Evolutionary conservation across 371 early-diverging fungal genomes (phyloP).

Genomic region (Apophysomyces trapeziformis): DNA sequence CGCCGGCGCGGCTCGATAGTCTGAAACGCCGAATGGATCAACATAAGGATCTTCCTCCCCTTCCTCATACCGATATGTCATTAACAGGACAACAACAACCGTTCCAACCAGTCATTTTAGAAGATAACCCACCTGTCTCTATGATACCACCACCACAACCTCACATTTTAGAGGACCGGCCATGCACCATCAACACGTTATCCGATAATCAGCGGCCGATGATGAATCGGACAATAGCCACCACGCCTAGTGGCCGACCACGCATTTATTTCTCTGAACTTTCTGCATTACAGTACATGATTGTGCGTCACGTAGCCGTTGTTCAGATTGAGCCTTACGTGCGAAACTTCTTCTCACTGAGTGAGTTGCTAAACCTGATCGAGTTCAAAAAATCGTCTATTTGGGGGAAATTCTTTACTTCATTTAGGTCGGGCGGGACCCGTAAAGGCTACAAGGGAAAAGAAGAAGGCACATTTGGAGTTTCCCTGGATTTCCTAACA

Average conservation of each 20-base stretch:
- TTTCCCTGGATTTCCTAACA: slow-evolving; percentile 45
- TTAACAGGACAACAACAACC: neutral
- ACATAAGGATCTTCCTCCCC: slow-evolving; percentile 35
- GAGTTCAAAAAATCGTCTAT: slow-evolving; percentile 72
- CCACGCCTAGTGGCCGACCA: slow-evolving; percentile 21
- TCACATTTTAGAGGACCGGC: neutral
- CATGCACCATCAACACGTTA: neutral
- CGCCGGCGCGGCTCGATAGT: slow-evolving; percentile 41
- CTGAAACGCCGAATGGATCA: slow-evolving; percentile 30
- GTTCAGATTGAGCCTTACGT: slow-evolving; percentile 77
- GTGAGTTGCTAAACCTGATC: slow-evolving; percentile 73
- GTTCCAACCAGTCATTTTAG: neutral
- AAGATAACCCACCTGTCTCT: slow-evolving; percentile 2
- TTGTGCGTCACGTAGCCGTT: slow-evolving; percentile 87
- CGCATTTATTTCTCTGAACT: slow-evolving; percentile 77
- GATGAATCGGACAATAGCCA: slow-evolving; percentile 14
- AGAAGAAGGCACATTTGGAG: slow-evolving; percentile 66
- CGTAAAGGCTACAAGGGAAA: slow-evolving; percentile 53
- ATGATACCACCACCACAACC: neutral
- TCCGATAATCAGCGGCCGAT: neutral
- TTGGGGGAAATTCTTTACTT: slow-evolving; percentile 76
- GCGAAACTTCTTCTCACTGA: slow-evolving; percentile 60
- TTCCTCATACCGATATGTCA: slow-evolving; percentile 14
- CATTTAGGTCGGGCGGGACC: slow-evolving; percentile 57
- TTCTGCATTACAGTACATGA: slow-evolving; percentile 83